Evolutionary conservation across 2,329 filamentous ascomycete genomes (phyloP).

Genomic region (Epichloe uncinata): DNA sequence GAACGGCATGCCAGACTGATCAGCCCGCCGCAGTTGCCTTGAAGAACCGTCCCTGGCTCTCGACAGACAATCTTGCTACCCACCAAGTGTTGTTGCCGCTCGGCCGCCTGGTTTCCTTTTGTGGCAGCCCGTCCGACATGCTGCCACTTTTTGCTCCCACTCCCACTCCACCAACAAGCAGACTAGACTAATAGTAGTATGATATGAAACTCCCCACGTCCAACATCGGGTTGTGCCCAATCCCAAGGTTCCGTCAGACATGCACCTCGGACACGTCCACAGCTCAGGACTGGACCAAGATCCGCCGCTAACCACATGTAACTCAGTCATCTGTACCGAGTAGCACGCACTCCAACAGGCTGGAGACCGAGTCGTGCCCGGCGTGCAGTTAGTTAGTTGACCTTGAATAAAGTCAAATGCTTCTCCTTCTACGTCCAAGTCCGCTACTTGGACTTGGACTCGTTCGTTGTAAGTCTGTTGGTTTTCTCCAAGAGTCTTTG

Average conservation of each 20-base stretch:
- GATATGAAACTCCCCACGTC: not conserved
- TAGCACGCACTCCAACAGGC: not conserved
- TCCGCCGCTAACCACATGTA: not conserved
- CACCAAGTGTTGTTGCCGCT: not conserved
- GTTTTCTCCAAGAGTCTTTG: not conserved
- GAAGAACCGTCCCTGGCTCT: no score
- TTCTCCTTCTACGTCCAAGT: not conserved
- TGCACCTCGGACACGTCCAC: constrained; percentile 5
- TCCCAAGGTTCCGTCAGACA: constrained; percentile 2
- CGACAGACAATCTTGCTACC: not conserved
- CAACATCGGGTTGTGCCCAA: constrained; percentile 2
- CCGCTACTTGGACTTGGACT: not conserved
- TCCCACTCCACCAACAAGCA: no score
- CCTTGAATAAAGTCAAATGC: no score
- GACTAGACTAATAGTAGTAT: no score
- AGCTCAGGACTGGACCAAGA: not conserved
- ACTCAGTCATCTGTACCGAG: no score
- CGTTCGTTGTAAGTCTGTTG: not conserved
- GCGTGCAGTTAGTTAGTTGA: not conserved
- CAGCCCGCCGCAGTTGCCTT: no score
- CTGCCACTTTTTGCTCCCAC: no score
- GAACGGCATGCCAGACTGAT: not conserved
- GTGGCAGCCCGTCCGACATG: no score
- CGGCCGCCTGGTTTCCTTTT: not conserved
- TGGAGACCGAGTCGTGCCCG: not conserved